Percentiles rank a stretch among this genome's conserved stretches.
These are phyloP conservation scores for Colletotrichum sp. DNA, from an alignment of 2,329 filamentous ascomycete species.

Conservation along the genomic window DNA sequence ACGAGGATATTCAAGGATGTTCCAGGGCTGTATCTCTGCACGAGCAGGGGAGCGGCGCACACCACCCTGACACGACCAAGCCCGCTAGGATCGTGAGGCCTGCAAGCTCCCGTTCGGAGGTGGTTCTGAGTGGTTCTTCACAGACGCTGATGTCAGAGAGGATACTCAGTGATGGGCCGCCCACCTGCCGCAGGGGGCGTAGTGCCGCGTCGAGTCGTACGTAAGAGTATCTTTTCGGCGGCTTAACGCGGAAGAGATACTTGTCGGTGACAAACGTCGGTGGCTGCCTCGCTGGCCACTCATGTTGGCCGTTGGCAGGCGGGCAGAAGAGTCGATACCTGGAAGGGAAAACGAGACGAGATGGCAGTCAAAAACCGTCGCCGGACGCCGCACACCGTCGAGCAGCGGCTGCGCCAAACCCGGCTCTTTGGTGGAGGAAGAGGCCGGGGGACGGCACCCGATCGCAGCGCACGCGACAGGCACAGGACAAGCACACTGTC, in stretches of 20 bases:
- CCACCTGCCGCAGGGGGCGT: constrained; percentile 3
- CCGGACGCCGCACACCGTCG: not conserved
- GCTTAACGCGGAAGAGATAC: not conserved
- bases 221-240: constrained; percentile 13
- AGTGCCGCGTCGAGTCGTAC: constrained; percentile 5
- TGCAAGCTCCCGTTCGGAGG: constrained; percentile 12
- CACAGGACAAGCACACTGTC: not conserved
- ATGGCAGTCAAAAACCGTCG: not conserved
- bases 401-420: not conserved
- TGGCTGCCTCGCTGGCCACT: not conserved
- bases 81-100: constrained; percentile 16
- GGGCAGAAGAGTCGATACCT: not conserved
- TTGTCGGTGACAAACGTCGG: not conserved
- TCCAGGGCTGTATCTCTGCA: not conserved
- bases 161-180: constrained; percentile 5
- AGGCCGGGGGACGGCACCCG: not conserved
- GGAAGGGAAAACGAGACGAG: not conserved
- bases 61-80: constrained; percentile 18
- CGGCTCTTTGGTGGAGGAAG: constrained; percentile 3
- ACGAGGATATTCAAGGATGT: not conserved
- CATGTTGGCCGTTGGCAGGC: not conserved
- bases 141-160: constrained; percentile 15
- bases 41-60: not conserved
- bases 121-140: constrained; percentile 1
- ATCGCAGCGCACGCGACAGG: constrained; percentile 8